These are phyloP conservation scores for Claviceps arundinis DNA, from an alignment of 2,329 filamentous ascomycete species.

Conservation along the genomic window DNA sequence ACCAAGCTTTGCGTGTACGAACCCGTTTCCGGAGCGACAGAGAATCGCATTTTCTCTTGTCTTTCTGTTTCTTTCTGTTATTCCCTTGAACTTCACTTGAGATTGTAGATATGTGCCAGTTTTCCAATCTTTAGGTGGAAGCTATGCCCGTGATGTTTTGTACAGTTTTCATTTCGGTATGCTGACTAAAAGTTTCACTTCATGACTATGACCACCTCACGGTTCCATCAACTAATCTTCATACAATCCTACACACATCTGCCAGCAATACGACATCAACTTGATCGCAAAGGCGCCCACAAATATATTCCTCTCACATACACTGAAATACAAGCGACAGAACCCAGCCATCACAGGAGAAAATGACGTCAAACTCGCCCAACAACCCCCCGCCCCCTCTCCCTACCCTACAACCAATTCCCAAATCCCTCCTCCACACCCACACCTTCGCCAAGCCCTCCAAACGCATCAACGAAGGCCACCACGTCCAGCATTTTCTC, in stretches of 20 bases:
- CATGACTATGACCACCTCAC: not conserved
- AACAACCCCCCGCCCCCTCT: conserved; percentile 9
- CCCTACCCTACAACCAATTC: conserved; percentile 32
- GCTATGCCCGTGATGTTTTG: not conserved
- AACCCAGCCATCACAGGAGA: not conserved
- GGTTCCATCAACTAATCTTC: too few species aligned
- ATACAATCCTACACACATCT: not conserved
- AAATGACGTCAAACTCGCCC: conserved; percentile 1
- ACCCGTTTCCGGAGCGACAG: not conserved
- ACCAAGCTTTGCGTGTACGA: not conserved
- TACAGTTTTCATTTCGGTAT: not conserved
- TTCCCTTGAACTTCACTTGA: too few species aligned
- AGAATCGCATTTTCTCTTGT: not conserved
- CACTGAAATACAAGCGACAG: not conserved
- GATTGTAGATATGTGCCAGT: too few species aligned
- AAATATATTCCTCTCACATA: too few species aligned
- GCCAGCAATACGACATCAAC: not conserved
- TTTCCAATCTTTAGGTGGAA: not conserved
- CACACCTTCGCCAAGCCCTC: conserved; percentile 49
- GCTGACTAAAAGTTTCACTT: not conserved
- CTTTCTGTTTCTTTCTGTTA: not conserved
- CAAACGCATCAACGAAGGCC: conserved; percentile 75
- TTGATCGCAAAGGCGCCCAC: not conserved
- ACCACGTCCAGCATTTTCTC: conserved; percentile 72
- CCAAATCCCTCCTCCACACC: conserved; percentile 26